Evolutionary conservation across 2,329 filamentous ascomycete genomes (phyloP).

Genomic region (Xylariaceae sp.): DNA sequence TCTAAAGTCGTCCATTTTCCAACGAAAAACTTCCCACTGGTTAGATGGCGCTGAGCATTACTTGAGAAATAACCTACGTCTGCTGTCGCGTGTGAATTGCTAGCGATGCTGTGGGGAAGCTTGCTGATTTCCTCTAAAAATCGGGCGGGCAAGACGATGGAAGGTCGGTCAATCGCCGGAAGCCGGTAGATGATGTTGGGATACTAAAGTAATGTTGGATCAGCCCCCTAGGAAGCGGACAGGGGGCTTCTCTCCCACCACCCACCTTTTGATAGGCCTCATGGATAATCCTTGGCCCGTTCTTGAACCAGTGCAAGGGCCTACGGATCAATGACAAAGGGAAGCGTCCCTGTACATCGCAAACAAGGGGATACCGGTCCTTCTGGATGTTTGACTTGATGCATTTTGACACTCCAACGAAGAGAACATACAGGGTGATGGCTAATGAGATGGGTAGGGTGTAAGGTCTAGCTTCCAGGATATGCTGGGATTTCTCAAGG

Average conservation of each 20-base stretch:
- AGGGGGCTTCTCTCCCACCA: not conserved
- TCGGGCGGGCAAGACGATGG: slow-evolving; percentile 10
- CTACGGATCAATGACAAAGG: not conserved
- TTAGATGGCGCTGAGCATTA: not conserved
- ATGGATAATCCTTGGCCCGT: not conserved
- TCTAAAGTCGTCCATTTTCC: slow-evolving; percentile 18
- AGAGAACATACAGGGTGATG: too few relatives aligned
- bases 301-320: not conserved
- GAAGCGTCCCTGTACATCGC: too few relatives aligned
- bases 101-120: slow-evolving; percentile 8
- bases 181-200: slow-evolving; percentile 7
- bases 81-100: slow-evolving; percentile 9
- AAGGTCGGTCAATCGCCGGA: slow-evolving; percentile 9
- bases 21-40: slow-evolving; percentile 12
- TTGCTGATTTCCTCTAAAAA: slow-evolving; percentile 10
- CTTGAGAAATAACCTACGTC: slow-evolving; percentile 6
- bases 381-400: too few relatives aligned
- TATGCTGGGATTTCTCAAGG: too few relatives aligned
- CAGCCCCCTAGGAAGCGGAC: too few relatives aligned
- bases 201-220: not conserved
- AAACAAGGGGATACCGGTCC: too few relatives aligned
- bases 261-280: not conserved
- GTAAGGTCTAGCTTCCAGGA: too few relatives aligned
- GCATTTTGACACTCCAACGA: too few relatives aligned
- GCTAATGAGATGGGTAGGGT: too few relatives aligned